Evolutionary conservation across 441 rosid species (phyloP).

Genomic region (Cnidoscolus chayamansa): DNA sequence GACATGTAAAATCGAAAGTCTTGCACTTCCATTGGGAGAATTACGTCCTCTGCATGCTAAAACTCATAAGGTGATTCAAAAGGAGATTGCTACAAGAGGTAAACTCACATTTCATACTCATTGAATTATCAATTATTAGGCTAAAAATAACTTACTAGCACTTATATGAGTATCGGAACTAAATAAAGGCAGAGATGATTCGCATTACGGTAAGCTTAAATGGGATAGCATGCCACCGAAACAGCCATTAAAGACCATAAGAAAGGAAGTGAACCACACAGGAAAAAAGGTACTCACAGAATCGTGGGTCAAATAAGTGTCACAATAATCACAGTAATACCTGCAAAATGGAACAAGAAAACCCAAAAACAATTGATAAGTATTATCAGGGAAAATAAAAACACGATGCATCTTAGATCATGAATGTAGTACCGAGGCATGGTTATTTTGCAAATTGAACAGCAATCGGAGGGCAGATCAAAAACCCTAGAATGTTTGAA

Average conservation of each 20-base stretch:
- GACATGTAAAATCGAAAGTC: no score
- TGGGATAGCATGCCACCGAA: no score
- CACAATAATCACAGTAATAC: constrained; percentile 95
- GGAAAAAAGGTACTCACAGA: constrained; percentile 50
- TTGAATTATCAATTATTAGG: neutral
- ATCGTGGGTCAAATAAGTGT: constrained; percentile 95
- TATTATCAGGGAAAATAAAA: neutral
- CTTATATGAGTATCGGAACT: neutral
- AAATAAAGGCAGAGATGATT: neutral
- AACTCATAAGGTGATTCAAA: no score
- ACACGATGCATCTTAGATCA: no score
- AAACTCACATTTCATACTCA: neutral
- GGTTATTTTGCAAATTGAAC: neutral
- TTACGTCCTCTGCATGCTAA: no score
- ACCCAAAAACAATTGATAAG: neutral
- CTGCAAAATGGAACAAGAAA: constrained; percentile 35
- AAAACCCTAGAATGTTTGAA: constrained; percentile 14
- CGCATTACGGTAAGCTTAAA: neutral
- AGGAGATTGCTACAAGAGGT: no score
- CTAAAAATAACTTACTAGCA: no score
- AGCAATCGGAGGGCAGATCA: neutral
- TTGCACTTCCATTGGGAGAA: no score
- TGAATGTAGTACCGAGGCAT: constrained; percentile 41
- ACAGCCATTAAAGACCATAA: no score
- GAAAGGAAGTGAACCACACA: neutral